phyloP scores from a whole-genome alignment of 2,329 filamentous ascomycete species.

The Apiospora hydei region DNA sequence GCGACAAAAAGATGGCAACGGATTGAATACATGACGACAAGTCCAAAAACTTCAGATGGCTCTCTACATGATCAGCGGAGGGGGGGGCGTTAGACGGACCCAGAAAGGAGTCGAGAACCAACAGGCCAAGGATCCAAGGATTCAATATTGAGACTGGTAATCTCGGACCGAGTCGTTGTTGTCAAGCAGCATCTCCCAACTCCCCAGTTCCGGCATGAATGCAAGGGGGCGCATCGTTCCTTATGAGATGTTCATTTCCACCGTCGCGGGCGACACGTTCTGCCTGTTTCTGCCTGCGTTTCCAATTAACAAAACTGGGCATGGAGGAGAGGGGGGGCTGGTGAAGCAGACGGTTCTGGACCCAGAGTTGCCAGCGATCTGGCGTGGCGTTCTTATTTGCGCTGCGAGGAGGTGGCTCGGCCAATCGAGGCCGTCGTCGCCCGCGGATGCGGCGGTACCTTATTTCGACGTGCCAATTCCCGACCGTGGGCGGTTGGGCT shows the following conservation, averaged over 20 bases:
- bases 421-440: conserved; percentile 4
- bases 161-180: conserved; percentile 7
- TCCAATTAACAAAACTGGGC: not conserved
- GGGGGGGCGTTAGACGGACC: not conserved
- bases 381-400: not conserved
- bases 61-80: not conserved
- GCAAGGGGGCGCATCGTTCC: not conserved
- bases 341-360: not conserved
- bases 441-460: not conserved
- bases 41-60: not conserved
- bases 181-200: not conserved
- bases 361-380: not conserved
- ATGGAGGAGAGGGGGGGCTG: not conserved
- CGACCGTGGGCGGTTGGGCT: not conserved
- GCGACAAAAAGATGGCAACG: not conserved
- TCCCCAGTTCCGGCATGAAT: not conserved
- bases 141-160: not conserved
- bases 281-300: not conserved
- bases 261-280: not conserved
- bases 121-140: not conserved
- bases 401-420: not conserved
- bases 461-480: not conserved
- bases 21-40: not conserved
- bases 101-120: conserved; percentile 12
- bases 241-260: conserved; percentile 2